phyloP scores from a whole-genome alignment of 2,329 filamentous ascomycete species.

The Fusarium poae region DNA sequence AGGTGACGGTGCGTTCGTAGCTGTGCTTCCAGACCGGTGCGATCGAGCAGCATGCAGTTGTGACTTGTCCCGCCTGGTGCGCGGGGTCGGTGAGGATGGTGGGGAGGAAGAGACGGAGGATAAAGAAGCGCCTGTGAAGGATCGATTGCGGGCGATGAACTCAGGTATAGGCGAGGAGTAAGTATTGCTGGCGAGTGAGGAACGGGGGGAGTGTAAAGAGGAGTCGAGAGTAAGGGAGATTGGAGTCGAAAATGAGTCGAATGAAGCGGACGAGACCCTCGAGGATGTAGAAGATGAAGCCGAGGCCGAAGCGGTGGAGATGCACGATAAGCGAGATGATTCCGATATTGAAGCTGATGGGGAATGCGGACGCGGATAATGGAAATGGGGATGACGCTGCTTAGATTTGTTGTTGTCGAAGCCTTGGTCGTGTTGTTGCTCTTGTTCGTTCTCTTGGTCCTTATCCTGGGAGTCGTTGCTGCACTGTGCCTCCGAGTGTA shows the following conservation, averaged over 20 bases:
- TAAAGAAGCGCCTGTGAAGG: conserved; percentile 41
- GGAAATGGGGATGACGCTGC: conserved; percentile 45
- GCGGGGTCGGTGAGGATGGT: conserved; percentile 51
- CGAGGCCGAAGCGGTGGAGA: conserved; percentile 43
- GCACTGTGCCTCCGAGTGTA: conserved; percentile 50
- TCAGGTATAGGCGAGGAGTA: conserved; percentile 38
- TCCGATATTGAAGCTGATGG: conserved; percentile 43
- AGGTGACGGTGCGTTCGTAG: conserved; percentile 39
- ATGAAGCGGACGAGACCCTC: conserved; percentile 42
- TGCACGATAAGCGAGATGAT: conserved; percentile 46
- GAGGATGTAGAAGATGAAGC: conserved; percentile 38
- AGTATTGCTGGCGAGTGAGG: conserved; percentile 12
- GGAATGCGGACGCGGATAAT: conserved; percentile 45
- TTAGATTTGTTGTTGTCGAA: conserved; percentile 33
- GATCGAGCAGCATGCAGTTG: conserved; percentile 64
- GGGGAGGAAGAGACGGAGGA: conserved; percentile 40
- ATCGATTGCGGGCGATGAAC: conserved; percentile 36
- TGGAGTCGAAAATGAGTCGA: conserved; percentile 43
- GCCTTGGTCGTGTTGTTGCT: conserved; percentile 22
- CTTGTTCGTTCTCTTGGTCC: conserved; percentile 20
- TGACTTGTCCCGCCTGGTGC: conserved; percentile 61
- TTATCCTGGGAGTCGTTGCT: conserved; percentile 28
- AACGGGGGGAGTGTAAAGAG: conserved; percentile 26
- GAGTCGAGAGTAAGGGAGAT: conserved; percentile 37
- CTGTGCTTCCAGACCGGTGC: conserved; percentile 60